phyloP scores from a whole-genome alignment of 2,329 filamentous ascomycete genomes.

The Purpureocillium lavendulum region DNA sequence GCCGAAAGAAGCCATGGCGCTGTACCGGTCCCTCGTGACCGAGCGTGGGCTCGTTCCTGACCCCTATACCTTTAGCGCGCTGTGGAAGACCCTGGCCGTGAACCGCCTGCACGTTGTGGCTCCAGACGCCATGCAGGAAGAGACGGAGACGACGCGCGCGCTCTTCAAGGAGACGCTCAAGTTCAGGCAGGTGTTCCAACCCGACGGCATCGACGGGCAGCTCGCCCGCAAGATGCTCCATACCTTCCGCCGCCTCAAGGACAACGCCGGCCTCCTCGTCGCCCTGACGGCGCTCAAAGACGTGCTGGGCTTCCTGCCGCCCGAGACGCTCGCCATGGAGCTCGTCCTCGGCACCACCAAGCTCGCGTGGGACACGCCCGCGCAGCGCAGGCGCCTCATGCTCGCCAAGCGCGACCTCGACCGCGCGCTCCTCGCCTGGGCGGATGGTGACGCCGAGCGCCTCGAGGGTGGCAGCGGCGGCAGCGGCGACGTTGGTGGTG shows the following conservation, averaged over 20 bases:
- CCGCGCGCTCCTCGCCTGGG: slow-evolving; percentile 20
- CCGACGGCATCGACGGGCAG: slow-evolving; percentile 34
- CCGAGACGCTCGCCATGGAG: slow-evolving; percentile 38
- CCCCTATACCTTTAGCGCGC: slow-evolving; percentile 57
- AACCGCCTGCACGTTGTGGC: slow-evolving; percentile 36
- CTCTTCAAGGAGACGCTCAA: slow-evolving; percentile 42
- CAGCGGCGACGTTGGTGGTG: too few species aligned
- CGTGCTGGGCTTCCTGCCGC: slow-evolving; percentile 33
- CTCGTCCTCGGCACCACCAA: slow-evolving; percentile 35
- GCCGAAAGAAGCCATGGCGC: slow-evolving; percentile 41
- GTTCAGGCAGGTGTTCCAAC: slow-evolving; percentile 34
- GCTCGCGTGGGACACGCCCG: slow-evolving; percentile 31
- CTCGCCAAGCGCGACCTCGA: slow-evolving; percentile 34
- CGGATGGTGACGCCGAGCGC: slow-evolving; percentile 20
- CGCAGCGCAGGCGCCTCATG: slow-evolving; percentile 31
- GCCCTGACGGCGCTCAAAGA: slow-evolving; percentile 34
- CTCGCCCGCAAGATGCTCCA: slow-evolving; percentile 42
- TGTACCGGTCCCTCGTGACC: slow-evolving; percentile 46
- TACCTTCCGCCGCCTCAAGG: slow-evolving; percentile 38
- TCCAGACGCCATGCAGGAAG: slow-evolving; percentile 16
- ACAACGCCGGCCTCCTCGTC: slow-evolving; percentile 35
- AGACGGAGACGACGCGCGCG: slow-evolving; percentile 26
- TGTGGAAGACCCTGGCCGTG: slow-evolving; percentile 52
- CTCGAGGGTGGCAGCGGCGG: slow-evolving; percentile 27
- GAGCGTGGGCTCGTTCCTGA: slow-evolving; percentile 48